Evolutionary conservation across 306 rosid genomes (phyloP).

Genomic region (Cucurbita pepo): DNA sequence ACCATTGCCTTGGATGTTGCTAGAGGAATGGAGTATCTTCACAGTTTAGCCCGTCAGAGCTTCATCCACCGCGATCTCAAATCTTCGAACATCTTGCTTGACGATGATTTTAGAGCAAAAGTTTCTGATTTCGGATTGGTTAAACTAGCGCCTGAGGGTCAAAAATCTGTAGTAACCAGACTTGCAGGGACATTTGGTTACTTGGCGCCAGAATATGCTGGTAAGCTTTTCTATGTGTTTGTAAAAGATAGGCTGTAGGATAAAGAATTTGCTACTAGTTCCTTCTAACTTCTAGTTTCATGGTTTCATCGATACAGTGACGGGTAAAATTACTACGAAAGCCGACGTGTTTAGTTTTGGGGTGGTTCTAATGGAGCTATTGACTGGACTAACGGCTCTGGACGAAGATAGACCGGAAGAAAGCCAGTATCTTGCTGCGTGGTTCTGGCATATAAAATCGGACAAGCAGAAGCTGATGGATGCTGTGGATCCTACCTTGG

Average conservation of each 20-base stretch:
- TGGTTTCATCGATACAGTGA: conserved; percentile 48
- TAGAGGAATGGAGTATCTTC: conserved; percentile 96
- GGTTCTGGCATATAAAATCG: conserved; percentile 95
- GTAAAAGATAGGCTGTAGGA: neutral
- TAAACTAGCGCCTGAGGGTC: conserved; percentile 91
- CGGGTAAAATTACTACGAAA: conserved; percentile 95
- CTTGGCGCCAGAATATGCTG: conserved; percentile 98
- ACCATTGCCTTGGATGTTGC: conserved; percentile 94
- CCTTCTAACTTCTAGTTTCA: conserved; percentile 14
- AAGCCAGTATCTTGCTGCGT: conserved; percentile 78
- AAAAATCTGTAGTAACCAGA: conserved; percentile 68
- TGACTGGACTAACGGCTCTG: conserved; percentile 90
- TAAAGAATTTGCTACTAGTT: neutral
- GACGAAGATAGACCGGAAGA: conserved; percentile 85
- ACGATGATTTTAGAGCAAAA: conserved; percentile 78
- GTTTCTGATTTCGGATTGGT: conserved; percentile 94
- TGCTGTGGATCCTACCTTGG: conserved; percentile 62
- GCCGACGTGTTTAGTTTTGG: conserved; percentile 96
- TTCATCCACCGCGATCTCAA: conserved; percentile 99
- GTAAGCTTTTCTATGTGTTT: conserved; percentile 17
- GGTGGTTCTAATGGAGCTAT: conserved; percentile 89
- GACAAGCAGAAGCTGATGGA: conserved; percentile 64
- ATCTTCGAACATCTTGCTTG: conserved; percentile 83
- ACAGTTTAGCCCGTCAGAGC: conserved; percentile 77
- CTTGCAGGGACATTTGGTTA: conserved; percentile 99